Conservation (phyloP, 2,329 filamentous ascomycete genomes). For the Aspergillus tanneri region DNA sequence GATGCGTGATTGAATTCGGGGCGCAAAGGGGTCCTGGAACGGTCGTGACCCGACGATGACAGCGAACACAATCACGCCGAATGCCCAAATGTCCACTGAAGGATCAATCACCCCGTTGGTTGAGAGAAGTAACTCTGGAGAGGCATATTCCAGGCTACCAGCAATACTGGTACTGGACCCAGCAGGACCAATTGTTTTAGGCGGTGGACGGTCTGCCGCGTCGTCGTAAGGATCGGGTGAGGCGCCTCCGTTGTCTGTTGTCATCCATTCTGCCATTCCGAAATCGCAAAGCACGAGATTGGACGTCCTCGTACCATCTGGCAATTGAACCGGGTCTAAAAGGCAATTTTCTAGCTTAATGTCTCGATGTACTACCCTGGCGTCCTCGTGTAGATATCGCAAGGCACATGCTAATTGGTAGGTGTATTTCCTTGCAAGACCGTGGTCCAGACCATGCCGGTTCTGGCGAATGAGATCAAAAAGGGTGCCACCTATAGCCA, state of each 20-base stretch:
- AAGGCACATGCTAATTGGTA: conserved; percentile 64
- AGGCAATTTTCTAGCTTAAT: conserved; percentile 70
- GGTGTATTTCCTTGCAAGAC: conserved; percentile 59
- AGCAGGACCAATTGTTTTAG: conserved; percentile 54
- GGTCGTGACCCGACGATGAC: conserved; percentile 61
- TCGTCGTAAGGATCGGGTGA: conserved; percentile 52
- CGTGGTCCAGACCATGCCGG: conserved; percentile 52
- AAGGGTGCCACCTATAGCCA: conserved; percentile 63
- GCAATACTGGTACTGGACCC: conserved; percentile 59
- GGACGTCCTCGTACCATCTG: conserved; percentile 52
- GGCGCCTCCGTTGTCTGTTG: conserved; percentile 53
- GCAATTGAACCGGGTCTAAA: conserved; percentile 53
- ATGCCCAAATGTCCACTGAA: conserved; percentile 66
- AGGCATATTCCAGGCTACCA: conserved; percentile 59
- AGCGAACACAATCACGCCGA: conserved; percentile 62
- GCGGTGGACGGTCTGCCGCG: conserved; percentile 48
- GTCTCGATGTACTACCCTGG: conserved; percentile 65
- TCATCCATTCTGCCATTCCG: conserved; percentile 67
- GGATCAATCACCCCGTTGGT: conserved; percentile 45
- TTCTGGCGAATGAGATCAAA: conserved; percentile 61
- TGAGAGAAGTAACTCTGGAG: conserved; percentile 48
- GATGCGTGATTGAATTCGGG: conserved; percentile 60
- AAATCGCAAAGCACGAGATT: conserved; percentile 66
- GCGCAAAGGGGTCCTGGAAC: conserved; percentile 60
- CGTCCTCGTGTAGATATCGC: conserved; percentile 67